Base-by-base conservation (phyloP, 306 rosid genomes). In the Quercus wislizeni region DNA sequence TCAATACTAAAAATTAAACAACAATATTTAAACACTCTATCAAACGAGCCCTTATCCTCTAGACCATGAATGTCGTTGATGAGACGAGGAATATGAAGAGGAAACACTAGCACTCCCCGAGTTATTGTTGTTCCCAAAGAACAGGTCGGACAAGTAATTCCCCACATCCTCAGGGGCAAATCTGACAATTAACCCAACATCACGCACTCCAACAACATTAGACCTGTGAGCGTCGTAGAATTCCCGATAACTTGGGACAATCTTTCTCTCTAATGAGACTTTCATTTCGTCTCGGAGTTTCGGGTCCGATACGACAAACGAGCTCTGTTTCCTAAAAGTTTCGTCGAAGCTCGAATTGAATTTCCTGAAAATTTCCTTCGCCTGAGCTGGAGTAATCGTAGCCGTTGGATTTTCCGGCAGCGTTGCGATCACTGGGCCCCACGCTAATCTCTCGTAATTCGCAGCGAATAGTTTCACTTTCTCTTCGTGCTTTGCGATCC, bases 101-200 rank as follows among this genome's bases (percentile, higher is more conserved):
- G 88, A 49, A 6, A 88, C 43, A 1, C 74, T 74, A 2, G 73
- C 58, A 30, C 79, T 57, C 5, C 55, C 84, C 35, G 80, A 74
- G 0, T 54, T 62, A 1, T 18, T 25, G 8, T 86, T 75, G 6
- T 85, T 75, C 7, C 55, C 83, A 1, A 75, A 69, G 86, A 89
- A 92, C 52, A 92, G 81, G 74, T 83, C 86, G 5, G 83, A 83
- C n/a, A 93, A 41, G 86, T 85, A 86, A 79, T 77, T 84, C 9
- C 76, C 86, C 58, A 94, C 82, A 25, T 90, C 92, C 33, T 86
- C 85, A 8, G 97, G 97, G 35, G 89, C 76, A 83, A 85, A 86
- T 65, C 65, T 79, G 75, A 85, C 88, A 55, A 33, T 76, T 51
- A 31, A 38, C 4, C 3, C 58, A 54, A 11, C 61, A 6, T 61